phyloP scores from a whole-genome alignment of 208 protist genomes.

The Lotmaria passim region DNA sequence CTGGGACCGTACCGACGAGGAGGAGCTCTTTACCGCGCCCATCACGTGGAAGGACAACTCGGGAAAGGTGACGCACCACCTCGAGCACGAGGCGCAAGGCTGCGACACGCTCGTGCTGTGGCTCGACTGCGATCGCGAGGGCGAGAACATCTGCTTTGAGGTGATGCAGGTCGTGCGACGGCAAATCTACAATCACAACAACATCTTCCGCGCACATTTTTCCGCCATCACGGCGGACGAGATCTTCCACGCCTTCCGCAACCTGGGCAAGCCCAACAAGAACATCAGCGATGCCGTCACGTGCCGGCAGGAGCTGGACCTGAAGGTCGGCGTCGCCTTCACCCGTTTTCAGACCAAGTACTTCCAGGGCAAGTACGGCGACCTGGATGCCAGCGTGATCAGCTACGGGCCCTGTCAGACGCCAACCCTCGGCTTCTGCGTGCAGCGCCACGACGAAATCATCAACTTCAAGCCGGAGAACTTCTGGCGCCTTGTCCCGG shows the following conservation, averaged over 20 bases:
- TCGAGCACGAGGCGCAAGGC: constrained; percentile 77
- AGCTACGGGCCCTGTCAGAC: constrained; percentile 98
- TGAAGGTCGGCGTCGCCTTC: constrained; percentile 96
- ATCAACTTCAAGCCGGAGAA: constrained; percentile 93
- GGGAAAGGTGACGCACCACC: constrained; percentile 86
- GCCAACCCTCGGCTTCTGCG: constrained; percentile 94
- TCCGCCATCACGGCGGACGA: constrained; percentile 90
- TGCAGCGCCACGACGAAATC: constrained; percentile 93
- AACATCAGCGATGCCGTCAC: constrained; percentile 93
- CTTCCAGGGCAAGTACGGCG: constrained; percentile 90
- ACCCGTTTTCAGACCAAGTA: constrained; percentile 94
- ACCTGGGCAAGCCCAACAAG: constrained; percentile 91
- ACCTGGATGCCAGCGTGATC: constrained; percentile 88
- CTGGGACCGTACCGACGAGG: constrained; percentile 88
- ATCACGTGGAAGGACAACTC: constrained; percentile 86
- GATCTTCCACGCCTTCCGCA: constrained; percentile 81
- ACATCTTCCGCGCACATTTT: constrained; percentile 93
- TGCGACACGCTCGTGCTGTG: constrained; percentile 93
- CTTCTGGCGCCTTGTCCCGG: constrained; percentile 84
- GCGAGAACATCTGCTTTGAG: constrained; percentile 98
- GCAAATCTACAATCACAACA: constrained; percentile 57
- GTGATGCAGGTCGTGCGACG: constrained; percentile 88
- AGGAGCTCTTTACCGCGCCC: constrained; percentile 84
- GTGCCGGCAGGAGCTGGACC: constrained; percentile 95
- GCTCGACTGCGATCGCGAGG: constrained; percentile 97